phyloP scores from a whole-genome alignment of 1,284 basidiomycete species.

The Ceraceosorus bombacis region DNA sequence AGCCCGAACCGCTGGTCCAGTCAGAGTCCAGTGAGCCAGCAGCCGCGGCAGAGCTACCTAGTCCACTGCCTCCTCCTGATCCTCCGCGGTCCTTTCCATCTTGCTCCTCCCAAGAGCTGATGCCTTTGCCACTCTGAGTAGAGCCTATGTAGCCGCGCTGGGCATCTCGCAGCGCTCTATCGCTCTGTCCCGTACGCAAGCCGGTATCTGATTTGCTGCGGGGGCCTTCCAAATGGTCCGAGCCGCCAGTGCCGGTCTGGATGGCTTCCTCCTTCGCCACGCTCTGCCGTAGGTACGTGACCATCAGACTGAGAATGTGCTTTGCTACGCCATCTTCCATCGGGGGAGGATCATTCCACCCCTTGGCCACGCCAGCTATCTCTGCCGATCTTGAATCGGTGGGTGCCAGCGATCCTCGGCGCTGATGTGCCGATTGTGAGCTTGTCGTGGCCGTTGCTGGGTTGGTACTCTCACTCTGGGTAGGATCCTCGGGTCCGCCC shows the following conservation, averaged over 20 bases:
- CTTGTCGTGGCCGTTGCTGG: constrained; percentile 21
- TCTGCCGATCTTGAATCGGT: not conserved
- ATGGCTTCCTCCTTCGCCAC: constrained; percentile 34
- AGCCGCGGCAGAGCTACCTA: not conserved
- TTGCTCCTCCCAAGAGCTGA: too few relatives aligned
- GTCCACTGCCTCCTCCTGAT: not conserved
- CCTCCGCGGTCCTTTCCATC: too few relatives aligned
- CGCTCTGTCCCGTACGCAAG: not conserved
- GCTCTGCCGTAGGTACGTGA: constrained; percentile 63
- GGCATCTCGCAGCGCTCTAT: constrained; percentile 10
- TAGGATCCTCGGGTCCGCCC: not conserved
- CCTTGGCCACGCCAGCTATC: not conserved
- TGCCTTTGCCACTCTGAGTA: not conserved
- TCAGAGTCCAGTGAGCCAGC: not conserved
- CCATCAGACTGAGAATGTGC: constrained; percentile 66
- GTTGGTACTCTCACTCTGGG: not conserved
- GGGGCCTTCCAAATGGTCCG: not conserved
- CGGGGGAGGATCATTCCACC: constrained; percentile 63
- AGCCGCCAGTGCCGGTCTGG: not conserved
- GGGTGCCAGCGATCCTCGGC: not conserved
- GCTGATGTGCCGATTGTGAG: not conserved
- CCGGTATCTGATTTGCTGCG: constrained; percentile 5
- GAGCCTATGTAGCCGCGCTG: constrained; percentile 7
- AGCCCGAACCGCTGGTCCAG: not conserved
- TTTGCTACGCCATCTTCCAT: constrained; percentile 79